Base-by-base conservation (phyloP, 139 green algal species). In the Chlamydomonas eustigma region DNA sequence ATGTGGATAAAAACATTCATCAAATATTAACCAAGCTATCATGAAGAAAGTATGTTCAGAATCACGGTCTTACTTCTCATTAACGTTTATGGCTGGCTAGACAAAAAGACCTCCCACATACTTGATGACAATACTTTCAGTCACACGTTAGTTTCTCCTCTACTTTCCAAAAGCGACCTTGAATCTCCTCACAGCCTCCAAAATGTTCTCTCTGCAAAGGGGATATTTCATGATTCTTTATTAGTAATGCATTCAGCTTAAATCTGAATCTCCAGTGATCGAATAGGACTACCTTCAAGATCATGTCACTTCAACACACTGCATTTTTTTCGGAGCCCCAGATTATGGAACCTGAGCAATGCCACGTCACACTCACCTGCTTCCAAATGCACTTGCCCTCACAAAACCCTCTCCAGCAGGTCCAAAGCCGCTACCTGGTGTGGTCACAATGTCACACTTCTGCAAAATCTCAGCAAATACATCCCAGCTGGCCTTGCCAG, bases 401-500 rank as follows among this genome's bases (percentile, higher is more conserved):
- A 99, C 92, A 81, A 99, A 99, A 75, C 96, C 96, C 83, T 99
- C 96, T 34, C 96, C 95, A 22, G 84, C 89, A 50, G 88, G 94
- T 1, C 96, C 96, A 81, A 99, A 99, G 0, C 96, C 96, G 39
- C 74, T 90, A 74, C 96, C 96, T 25, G 96, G 96, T 0, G 96
- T 99, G 68, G 93, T 98, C 64, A 99, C 96, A 69, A 99, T 98
- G 86, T 98, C 81, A 81, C 90, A 97, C 84, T 94, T 94, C 50
- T 93, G 83, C 69, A 98, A 86, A 69, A 98, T 97, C 74, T 97
- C 95, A 4, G 89, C 89, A 85, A 99, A 99, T 38, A 98, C 92
- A 52, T 99, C 96, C 96, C 83, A 88, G 0, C 52, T 79, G 8
- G 71, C 63, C 70, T 83, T 84, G 70, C 81, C 95, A 0, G 94